Evolutionary conservation across 2,329 filamentous ascomycete species (phyloP).

Genomic region (Metarhizium guizhouense): DNA sequence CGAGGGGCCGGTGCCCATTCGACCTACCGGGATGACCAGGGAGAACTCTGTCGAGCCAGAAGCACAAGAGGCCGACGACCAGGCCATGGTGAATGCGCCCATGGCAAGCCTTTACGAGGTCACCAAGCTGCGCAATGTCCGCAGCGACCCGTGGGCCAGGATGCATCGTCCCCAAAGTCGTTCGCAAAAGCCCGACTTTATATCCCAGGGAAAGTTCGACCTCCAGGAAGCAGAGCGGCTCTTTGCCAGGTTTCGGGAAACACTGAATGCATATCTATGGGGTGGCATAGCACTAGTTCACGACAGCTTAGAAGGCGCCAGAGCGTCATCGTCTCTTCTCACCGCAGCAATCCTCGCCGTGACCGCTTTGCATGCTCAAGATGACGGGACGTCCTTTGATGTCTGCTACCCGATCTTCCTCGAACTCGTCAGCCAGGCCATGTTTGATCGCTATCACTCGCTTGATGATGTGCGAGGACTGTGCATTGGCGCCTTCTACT

Average conservation of each 20-base stretch:
- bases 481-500: slow-evolving; percentile 56
- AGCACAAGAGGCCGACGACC: slow-evolving; percentile 13
- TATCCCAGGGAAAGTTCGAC: slow-evolving; percentile 17
- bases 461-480: slow-evolving; percentile 51
- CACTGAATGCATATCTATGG: slow-evolving; percentile 24
- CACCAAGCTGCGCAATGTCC: slow-evolving; percentile 23
- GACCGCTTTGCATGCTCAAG: slow-evolving; percentile 20
- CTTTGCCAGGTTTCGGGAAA: slow-evolving; percentile 18
- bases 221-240: slow-evolving; percentile 18
- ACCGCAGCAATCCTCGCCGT: slow-evolving; percentile 23
- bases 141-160: slow-evolving; percentile 18
- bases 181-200: slow-evolving; percentile 18
- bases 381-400: slow-evolving; percentile 38
- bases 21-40: slow-evolving; percentile 20
- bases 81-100: slow-evolving; percentile 20
- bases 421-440: slow-evolving; percentile 45
- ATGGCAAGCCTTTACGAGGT: slow-evolving; percentile 25
- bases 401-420: slow-evolving; percentile 50
- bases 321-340: slow-evolving; percentile 20
- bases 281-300: slow-evolving; percentile 22
- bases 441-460: slow-evolving; percentile 44
- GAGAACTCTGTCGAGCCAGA: slow-evolving; percentile 20
- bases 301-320: slow-evolving; percentile 16
- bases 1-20: not conserved
- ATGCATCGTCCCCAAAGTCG: slow-evolving; percentile 7